Evolutionary conservation across 192 early-diverging fungal genomes (phyloP).

Genomic region (Pilaira anomala): DNA sequence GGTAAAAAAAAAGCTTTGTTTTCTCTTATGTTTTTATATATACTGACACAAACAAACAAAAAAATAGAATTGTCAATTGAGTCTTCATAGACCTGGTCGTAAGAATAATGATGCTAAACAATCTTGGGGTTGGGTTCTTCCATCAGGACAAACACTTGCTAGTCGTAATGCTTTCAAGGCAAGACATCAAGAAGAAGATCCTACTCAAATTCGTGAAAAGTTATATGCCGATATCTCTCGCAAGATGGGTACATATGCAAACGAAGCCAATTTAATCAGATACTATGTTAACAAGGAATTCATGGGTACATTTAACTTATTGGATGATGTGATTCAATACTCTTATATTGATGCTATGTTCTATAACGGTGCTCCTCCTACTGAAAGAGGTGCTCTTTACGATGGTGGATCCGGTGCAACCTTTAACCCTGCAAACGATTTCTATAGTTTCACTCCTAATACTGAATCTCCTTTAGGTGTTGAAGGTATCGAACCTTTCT

Average conservation of each 20-base stretch:
- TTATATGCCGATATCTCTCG: slow-evolving; percentile 42
- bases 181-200: slow-evolving; percentile 48
- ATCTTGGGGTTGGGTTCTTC: slow-evolving; percentile 42
- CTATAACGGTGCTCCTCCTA: slow-evolving; percentile 32
- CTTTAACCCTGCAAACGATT: slow-evolving; percentile 30
- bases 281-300: slow-evolving; percentile 42
- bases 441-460: slow-evolving; percentile 34
- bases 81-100: slow-evolving; percentile 46
- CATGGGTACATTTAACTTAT: slow-evolving; percentile 47
- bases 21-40: not conserved
- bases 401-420: slow-evolving; percentile 47
- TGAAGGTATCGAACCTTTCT: slow-evolving; percentile 27
- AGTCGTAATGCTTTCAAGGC: slow-evolving; percentile 46
- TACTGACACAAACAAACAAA: not conserved
- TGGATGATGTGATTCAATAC: slow-evolving; percentile 44
- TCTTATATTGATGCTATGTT: slow-evolving; percentile 44
- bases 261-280: slow-evolving; percentile 45
- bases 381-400: slow-evolving; percentile 36
- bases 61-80: slow-evolving; percentile 35
- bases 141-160: slow-evolving; percentile 18
- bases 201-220: slow-evolving; percentile 52
- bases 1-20: slow-evolving; percentile 22
- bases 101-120: slow-evolving; percentile 53
- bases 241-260: slow-evolving; percentile 43
- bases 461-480: slow-evolving; percentile 23